A percentile compares a stretch with the other conserved stretches of the same genome.
Evolutionary conservation across 768 basidiomycete species (phyloP).

Genomic region (Leccinum variicolor): DNA sequence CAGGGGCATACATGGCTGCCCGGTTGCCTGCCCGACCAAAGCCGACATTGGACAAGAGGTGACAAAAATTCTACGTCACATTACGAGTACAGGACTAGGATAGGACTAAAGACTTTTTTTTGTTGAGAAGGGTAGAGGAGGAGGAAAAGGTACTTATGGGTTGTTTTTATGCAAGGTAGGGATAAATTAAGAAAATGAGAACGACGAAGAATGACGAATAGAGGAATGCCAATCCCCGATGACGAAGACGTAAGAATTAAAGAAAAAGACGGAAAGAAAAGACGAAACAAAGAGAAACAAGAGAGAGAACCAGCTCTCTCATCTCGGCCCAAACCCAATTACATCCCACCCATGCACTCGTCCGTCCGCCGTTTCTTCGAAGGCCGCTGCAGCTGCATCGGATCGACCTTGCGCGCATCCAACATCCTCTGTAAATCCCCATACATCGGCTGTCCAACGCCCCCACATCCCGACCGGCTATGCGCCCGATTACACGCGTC

Average conservation of each 20-base stretch:
- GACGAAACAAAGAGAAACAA: neutral
- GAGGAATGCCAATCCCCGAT: neutral
- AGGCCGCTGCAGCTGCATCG: conserved; percentile 9
- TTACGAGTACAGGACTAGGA: neutral
- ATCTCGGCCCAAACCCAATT: neutral
- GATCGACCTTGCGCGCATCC: conserved; percentile 28
- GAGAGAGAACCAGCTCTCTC: no score
- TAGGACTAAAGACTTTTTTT: neutral
- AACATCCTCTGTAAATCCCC: conserved; percentile 25
- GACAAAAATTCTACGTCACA: neutral
- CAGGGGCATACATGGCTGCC: neutral
- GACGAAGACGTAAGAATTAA: neutral
- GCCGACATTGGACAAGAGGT: neutral
- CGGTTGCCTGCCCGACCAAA: neutral
- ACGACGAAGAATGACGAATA: neutral
- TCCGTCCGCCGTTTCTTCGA: conserved; percentile 32
- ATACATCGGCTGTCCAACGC: conserved; percentile 31
- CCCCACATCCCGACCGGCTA: conserved; percentile 28
- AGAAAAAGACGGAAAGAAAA: neutral
- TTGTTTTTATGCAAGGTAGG: neutral
- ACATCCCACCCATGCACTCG: conserved; percentile 9
- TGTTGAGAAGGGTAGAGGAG: neutral
- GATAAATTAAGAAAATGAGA: neutral
- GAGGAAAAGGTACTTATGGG: neutral
- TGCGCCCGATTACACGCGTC: conserved; percentile 35